These are phyloP conservation scores for Xylaria sp. DNA, from an alignment of 2,329 filamentous ascomycete genomes.

Conservation along the genomic window DNA sequence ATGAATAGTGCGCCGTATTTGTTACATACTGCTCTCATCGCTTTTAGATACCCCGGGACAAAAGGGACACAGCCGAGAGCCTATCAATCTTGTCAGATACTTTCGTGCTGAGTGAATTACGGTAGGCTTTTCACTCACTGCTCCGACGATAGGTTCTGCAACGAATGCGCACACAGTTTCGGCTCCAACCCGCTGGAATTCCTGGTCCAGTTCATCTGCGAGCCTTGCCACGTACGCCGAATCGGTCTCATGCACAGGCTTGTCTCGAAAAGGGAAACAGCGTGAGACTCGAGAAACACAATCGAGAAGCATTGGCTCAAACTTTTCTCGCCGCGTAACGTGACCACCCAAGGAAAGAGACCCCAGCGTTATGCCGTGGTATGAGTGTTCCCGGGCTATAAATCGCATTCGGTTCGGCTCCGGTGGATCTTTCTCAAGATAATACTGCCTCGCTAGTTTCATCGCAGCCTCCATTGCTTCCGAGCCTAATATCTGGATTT, in stretches of 20 bases:
- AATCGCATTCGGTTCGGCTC: conserved; percentile 70
- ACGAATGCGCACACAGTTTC: conserved; percentile 77
- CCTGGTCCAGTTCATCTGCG: conserved; percentile 72
- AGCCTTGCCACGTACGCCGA: conserved; percentile 70
- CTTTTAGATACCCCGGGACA: conserved; percentile 74
- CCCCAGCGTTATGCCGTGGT: conserved; percentile 78
- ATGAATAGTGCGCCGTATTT: conserved; percentile 79
- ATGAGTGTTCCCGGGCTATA: conserved; percentile 74
- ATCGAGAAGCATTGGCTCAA: conserved; percentile 68
- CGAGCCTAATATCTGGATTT: conserved; percentile 57
- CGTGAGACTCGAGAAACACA: conserved; percentile 72
- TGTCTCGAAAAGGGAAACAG: conserved; percentile 73
- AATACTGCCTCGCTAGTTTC: conserved; percentile 71
- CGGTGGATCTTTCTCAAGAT: conserved; percentile 62
- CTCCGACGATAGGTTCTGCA: conserved; percentile 78
- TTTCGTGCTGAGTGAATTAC: not conserved
- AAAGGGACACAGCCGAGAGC: conserved; percentile 74
- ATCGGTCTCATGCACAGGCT: conserved; percentile 62
- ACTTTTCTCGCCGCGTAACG: conserved; percentile 67
- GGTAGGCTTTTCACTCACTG: conserved; percentile 59
- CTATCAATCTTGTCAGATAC: conserved; percentile 32
- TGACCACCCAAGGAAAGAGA: conserved; percentile 74
- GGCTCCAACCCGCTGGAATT: conserved; percentile 72
- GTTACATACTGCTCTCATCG: conserved; percentile 75
- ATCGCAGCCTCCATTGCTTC: conserved; percentile 72